Conservation (phyloP, 257 asterid genomes). For the Primulina huaijiensis region DNA sequence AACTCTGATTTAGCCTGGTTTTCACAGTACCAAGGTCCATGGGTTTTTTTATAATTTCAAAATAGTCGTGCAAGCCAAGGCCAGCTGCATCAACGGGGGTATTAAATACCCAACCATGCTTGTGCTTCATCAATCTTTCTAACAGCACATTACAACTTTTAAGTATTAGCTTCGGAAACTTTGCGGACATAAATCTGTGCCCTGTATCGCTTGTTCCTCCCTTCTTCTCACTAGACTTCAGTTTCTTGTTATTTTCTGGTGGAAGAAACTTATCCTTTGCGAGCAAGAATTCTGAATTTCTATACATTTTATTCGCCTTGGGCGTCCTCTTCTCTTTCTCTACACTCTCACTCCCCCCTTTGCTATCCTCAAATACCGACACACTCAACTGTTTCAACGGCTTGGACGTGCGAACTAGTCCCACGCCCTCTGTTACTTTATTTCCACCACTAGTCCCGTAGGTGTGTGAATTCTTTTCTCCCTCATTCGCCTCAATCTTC, state of each 20-base stretch:
- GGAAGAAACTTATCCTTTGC: constrained; percentile 72
- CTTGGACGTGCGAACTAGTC: constrained; percentile 40
- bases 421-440: constrained; percentile 33
- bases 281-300: constrained; percentile 67
- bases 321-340: constrained; percentile 83
- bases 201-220: constrained; percentile 46
- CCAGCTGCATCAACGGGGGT: constrained; percentile 68
- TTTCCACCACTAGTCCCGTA: constrained; percentile 32
- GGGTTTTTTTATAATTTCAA: constrained; percentile 61
- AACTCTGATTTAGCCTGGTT: constrained; percentile 47
- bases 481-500: constrained; percentile 63
- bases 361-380: constrained; percentile 54
- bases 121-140: constrained; percentile 87
- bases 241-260: constrained; percentile 66
- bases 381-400: constrained; percentile 60
- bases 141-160: constrained; percentile 59
- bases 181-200: constrained; percentile 26
- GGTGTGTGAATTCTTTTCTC: constrained; percentile 31
- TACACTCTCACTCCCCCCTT: constrained; percentile 32
- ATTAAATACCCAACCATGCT: constrained; percentile 87
- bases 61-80: constrained; percentile 83
- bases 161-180: constrained; percentile 48
- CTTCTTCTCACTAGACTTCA: constrained; percentile 49
- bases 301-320: constrained; percentile 66
- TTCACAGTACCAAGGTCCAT: constrained; percentile 86